These are phyloP conservation scores for Aspergillus fumigatiaffinis DNA, from an alignment of 2,329 filamentous ascomycete genomes.

Conservation along the genomic window DNA sequence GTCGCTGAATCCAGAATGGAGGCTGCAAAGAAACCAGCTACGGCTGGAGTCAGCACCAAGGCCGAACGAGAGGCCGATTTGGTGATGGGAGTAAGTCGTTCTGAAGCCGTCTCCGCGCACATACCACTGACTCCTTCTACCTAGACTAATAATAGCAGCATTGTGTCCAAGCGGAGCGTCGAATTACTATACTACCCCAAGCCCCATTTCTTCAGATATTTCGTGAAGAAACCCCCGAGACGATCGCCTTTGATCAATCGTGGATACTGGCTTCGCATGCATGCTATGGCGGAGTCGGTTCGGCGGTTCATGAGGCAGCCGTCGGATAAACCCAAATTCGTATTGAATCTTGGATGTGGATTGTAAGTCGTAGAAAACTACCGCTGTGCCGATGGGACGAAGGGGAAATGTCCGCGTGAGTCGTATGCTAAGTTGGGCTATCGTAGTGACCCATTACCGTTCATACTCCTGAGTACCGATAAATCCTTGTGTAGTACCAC, in stretches of 20 bases:
- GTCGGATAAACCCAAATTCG: slow-evolving; percentile 59
- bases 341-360: slow-evolving; percentile 84
- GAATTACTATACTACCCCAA: slow-evolving; percentile 80
- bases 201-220: slow-evolving; percentile 80
- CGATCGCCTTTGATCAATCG: slow-evolving; percentile 86
- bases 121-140: not conserved
- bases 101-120: not conserved
- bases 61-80: slow-evolving; percentile 46
- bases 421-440: slow-evolving; percentile 23
- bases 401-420: slow-evolving; percentile 1
- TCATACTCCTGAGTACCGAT: slow-evolving; percentile 72
- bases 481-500: slow-evolving; percentile 54
- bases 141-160: slow-evolving; percentile 85
- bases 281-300: slow-evolving; percentile 72
- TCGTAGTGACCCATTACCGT: slow-evolving; percentile 77
- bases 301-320: slow-evolving; percentile 64
- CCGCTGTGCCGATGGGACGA: not conserved
- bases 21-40: slow-evolving; percentile 12
- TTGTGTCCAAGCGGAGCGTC: slow-evolving; percentile 89
- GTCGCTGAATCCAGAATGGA: slow-evolving; percentile 10
- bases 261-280: slow-evolving; percentile 82
- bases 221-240: slow-evolving; percentile 78
- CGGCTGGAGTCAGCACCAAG: slow-evolving; percentile 21
- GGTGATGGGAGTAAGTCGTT: slow-evolving; percentile 50
- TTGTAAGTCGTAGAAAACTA: slow-evolving; percentile 60